phyloP scores from a whole-genome alignment of 2,329 filamentous ascomycete species.

The Neopestalotiopsis rosae region DNA sequence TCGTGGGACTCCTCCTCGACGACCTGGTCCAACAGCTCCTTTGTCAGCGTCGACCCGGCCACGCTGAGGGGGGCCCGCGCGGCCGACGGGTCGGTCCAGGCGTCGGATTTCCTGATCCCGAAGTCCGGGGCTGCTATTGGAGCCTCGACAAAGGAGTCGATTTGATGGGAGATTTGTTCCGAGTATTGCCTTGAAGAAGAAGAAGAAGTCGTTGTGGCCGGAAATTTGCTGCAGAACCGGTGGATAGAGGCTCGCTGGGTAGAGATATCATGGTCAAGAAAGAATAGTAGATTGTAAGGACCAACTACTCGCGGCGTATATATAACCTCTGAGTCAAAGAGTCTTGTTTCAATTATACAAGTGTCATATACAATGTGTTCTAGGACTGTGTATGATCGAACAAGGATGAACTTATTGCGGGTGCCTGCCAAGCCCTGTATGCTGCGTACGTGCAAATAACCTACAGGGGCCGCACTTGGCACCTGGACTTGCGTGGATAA shows the following conservation, averaged over 20 bases:
- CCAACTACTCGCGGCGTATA: not conserved
- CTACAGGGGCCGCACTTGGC: not conserved
- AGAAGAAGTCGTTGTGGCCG: not conserved
- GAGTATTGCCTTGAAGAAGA: not conserved
- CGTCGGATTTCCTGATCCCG: constrained; percentile 46
- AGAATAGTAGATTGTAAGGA: not conserved
- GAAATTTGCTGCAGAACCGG: not conserved
- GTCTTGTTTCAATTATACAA: not conserved
- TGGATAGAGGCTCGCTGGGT: not conserved
- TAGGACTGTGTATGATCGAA: not conserved
- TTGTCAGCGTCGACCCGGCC: constrained; percentile 41
- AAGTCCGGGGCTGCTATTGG: constrained; percentile 42
- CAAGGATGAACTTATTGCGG: not conserved
- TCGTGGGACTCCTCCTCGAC: constrained; percentile 44
- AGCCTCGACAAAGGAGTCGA: constrained; percentile 33
- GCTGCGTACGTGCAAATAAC: not conserved
- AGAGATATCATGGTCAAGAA: not conserved
- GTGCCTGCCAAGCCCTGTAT: constrained; percentile 5
- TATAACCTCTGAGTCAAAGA: not conserved
- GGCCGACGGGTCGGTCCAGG: constrained; percentile 41
- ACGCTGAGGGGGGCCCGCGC: constrained; percentile 41
- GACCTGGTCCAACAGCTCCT: constrained; percentile 45
- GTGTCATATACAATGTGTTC: too few species aligned
- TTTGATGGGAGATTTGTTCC: not conserved
- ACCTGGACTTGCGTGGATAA: not conserved